phyloP scores from a whole-genome alignment of 2,329 filamentous ascomycete genomes.

The Geosmithia putterillii region DNA sequence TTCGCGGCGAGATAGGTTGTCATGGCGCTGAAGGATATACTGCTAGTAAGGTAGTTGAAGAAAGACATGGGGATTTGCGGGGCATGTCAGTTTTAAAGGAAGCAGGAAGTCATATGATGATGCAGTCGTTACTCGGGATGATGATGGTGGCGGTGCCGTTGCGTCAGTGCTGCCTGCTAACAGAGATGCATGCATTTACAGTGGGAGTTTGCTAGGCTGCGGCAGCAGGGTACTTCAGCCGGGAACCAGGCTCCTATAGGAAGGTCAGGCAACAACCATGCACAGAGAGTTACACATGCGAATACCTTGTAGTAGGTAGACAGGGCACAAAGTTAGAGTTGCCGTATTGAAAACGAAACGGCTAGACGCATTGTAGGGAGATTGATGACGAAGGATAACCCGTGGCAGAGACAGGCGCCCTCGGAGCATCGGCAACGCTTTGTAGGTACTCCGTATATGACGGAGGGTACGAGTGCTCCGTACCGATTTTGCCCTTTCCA shows the following conservation, averaged over 20 bases:
- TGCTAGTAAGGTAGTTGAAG: background rate
- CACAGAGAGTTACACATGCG: no score
- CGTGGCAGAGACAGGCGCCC: no score
- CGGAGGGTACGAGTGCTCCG: no score
- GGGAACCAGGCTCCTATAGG: background rate
- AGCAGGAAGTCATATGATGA: background rate
- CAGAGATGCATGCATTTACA: background rate
- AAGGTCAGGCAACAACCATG: background rate
- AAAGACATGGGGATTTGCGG: background rate
- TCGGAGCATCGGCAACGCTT: no score
- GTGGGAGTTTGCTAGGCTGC: background rate
- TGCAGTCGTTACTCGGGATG: background rate
- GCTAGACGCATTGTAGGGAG: background rate
- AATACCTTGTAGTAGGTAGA: no score
- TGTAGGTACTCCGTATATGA: no score
- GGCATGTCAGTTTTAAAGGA: no score
- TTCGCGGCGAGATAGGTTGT: background rate
- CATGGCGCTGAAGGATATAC: background rate
- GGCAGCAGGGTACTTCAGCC: no score
- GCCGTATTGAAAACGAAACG: background rate
- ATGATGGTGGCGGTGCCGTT: background rate
- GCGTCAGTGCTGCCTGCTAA: background rate
- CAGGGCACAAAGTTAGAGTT: no score
- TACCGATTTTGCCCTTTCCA: no score
- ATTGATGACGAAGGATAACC: no score